Evolutionary conservation across 2,329 filamentous ascomycete species (phyloP).

Genomic region (Ophiostoma populinum): DNA sequence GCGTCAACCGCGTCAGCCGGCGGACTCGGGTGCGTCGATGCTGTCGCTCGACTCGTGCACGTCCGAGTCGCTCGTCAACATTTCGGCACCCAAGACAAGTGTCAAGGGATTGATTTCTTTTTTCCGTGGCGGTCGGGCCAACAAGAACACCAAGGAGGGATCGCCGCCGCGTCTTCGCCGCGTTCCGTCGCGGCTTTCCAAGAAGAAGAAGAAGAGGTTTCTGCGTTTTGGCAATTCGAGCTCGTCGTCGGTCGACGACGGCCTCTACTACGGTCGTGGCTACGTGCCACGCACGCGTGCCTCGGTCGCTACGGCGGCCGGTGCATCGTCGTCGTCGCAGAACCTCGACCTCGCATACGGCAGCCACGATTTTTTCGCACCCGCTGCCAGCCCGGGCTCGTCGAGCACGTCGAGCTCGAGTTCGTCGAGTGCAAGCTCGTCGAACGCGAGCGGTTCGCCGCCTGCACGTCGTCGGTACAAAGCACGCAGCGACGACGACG

Average conservation of each 20-base stretch:
- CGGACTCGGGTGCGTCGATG: conserved; percentile 16
- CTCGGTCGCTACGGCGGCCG: background rate
- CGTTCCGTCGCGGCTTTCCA: conserved; percentile 1
- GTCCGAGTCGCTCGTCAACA: conserved; percentile 19
- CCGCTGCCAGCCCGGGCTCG: too few relatives aligned
- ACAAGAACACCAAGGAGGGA: background rate
- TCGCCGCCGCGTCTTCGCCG: conserved; percentile 2
- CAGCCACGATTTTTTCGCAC: background rate
- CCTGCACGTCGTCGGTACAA: conserved; percentile 14
- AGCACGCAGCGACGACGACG: conserved; percentile 33
- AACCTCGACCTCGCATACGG: background rate
- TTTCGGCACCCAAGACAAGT: conserved; percentile 16
- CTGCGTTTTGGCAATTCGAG: conserved; percentile 33
- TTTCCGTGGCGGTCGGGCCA: conserved; percentile 11
- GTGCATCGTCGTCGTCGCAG: background rate
- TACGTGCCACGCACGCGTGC: conserved; percentile 18
- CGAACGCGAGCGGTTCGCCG: too few relatives aligned
- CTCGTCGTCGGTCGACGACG: conserved; percentile 36
- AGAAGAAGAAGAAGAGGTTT: conserved; percentile 24
- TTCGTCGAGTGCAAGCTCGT: too few relatives aligned
- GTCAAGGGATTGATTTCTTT: conserved; percentile 19
- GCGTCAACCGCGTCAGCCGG: conserved; percentile 12
- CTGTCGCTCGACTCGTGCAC: conserved; percentile 17
- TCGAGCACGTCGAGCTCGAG: too few relatives aligned
- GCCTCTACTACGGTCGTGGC: conserved; percentile 37